phyloP scores from a whole-genome alignment of 2,329 filamentous ascomycete genomes.

The Alternaria gansuensis region DNA sequence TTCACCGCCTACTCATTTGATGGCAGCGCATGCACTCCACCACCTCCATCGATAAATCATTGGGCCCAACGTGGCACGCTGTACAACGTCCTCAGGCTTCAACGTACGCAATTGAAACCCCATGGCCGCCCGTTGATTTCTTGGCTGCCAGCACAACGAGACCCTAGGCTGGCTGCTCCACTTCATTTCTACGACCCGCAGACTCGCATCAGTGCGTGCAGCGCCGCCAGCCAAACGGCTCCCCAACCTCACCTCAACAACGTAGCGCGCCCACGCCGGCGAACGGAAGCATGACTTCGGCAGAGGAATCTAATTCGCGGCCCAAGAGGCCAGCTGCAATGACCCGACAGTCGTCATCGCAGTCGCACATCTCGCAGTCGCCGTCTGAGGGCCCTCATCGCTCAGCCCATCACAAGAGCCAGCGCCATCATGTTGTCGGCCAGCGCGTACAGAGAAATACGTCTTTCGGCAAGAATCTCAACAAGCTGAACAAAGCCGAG shows the following conservation, averaged over 20 bases:
- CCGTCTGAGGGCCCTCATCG: slow-evolving; percentile 46
- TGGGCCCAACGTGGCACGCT: slow-evolving; percentile 48
- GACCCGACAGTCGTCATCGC: slow-evolving; percentile 51
- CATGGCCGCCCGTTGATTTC: slow-evolving; percentile 35
- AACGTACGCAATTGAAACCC: slow-evolving; percentile 44
- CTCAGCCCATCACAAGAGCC: slow-evolving; percentile 45
- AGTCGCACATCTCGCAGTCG: slow-evolving; percentile 52
- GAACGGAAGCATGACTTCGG: slow-evolving; percentile 49
- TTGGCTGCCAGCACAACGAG: slow-evolving; percentile 28
- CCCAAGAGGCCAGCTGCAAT: slow-evolving; percentile 49
- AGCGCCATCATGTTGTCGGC: slow-evolving; percentile 55
- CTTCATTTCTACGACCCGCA: slow-evolving; percentile 17
- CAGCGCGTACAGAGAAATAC: slow-evolving; percentile 53
- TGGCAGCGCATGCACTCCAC: slow-evolving; percentile 35
- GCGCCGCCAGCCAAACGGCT: slow-evolving; percentile 23
- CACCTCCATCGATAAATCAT: slow-evolving; percentile 38
- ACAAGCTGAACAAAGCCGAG: slow-evolving; percentile 51
- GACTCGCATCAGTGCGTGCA: slow-evolving; percentile 24
- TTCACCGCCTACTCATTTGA: slow-evolving; percentile 43
- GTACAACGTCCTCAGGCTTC: slow-evolving; percentile 37
- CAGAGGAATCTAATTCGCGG: slow-evolving; percentile 48
- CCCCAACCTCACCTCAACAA: slow-evolving; percentile 21
- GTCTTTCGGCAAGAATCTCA: slow-evolving; percentile 55
- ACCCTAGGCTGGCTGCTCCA: slow-evolving; percentile 21
- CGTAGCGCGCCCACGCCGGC: slow-evolving; percentile 33